These are phyloP conservation scores for Gaillardinia entomophila DNA, from an alignment of 805 yeast species.

Conservation along the genomic window DNA sequence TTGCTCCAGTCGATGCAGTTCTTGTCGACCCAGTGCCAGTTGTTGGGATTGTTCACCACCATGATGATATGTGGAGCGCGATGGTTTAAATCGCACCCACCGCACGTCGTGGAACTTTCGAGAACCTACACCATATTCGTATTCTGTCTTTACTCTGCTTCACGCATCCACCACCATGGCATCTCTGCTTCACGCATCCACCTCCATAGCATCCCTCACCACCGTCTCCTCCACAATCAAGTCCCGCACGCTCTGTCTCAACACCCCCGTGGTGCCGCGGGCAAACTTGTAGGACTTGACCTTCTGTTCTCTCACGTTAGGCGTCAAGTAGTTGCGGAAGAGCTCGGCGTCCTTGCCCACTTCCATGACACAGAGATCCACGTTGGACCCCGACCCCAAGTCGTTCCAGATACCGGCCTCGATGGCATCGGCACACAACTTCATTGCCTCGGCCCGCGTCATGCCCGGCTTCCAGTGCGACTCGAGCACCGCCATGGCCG, in stretches of 20 bases:
- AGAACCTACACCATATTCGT: not conserved
- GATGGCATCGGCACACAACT: conserved; percentile 85
- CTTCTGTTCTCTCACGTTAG: conserved; percentile 82
- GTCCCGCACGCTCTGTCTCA: conserved; percentile 61
- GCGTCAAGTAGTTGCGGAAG: conserved; percentile 82
- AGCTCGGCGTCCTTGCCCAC: conserved; percentile 81
- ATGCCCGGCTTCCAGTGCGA: conserved; percentile 76
- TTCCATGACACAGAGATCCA: conserved; percentile 96
- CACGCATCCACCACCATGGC: conserved; percentile 7
- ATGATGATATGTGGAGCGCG: too few relatives aligned
- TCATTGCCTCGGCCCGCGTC: conserved; percentile 85
- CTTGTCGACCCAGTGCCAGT: conserved; percentile 99
- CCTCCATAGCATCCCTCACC: conserved; percentile 34
- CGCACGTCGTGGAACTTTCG: too few relatives aligned
- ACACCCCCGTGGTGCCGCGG: conserved; percentile 90
- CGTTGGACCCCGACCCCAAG: conserved; percentile 97
- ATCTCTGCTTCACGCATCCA: conserved; percentile 22
- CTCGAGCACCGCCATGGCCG: conserved; percentile 97
- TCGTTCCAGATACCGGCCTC: conserved; percentile 99
- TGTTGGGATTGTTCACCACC: conserved; percentile 96
- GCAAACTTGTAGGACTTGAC: conserved; percentile 78
- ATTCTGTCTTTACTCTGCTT: not conserved
- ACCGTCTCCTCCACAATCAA: conserved; percentile 63
- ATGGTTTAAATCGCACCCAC: too few relatives aligned
- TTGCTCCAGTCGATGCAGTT: conserved; percentile 92